phyloP scores from a whole-genome alignment of 164 flowering plant species.

The Macadamia integrifolia region DNA sequence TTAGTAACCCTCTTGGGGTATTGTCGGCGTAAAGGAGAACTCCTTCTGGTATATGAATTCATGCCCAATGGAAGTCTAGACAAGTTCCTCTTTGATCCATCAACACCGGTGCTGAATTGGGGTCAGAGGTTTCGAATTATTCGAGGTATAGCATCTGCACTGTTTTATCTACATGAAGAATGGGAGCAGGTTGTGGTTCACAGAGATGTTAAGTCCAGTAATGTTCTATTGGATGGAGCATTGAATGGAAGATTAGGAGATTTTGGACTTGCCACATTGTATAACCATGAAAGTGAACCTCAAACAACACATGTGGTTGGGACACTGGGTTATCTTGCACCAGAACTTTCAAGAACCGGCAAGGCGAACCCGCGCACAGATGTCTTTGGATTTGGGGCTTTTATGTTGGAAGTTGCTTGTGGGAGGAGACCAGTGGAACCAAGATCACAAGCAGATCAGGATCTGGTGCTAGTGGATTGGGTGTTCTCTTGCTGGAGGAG shows the following conservation, averaged over 20 bases:
- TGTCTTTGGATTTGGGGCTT: slow-evolving; percentile 32
- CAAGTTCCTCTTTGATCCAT: slow-evolving; percentile 17
- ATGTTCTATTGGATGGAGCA: slow-evolving; percentile 29
- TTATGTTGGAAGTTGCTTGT: slow-evolving; percentile 32
- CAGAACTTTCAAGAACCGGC: slow-evolving; percentile 26
- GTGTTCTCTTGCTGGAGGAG: slow-evolving; percentile 7
- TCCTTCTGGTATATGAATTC: slow-evolving; percentile 32
- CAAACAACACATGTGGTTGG: slow-evolving; percentile 29
- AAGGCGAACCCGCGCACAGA: slow-evolving; percentile 25
- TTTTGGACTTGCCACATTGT: slow-evolving; percentile 29
- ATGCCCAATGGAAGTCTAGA: slow-evolving; percentile 36
- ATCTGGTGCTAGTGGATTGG: slow-evolving; percentile 22
- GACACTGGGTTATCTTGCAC: slow-evolving; percentile 34
- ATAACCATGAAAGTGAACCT: slow-evolving; percentile 23
- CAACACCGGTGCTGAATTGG: slow-evolving; percentile 16
- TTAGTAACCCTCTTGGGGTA: slow-evolving; percentile 29
- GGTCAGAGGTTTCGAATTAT: slow-evolving; percentile 26
- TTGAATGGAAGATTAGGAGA: slow-evolving; percentile 30
- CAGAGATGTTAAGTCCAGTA: slow-evolving; percentile 34
- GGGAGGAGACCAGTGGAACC: slow-evolving; percentile 29
- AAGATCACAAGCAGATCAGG: slow-evolving; percentile 12
- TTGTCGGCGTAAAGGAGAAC: slow-evolving; percentile 25
- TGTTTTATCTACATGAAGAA: slow-evolving; percentile 29
- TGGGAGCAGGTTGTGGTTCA: slow-evolving; percentile 32
- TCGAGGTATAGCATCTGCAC: slow-evolving; percentile 29